Base-by-base conservation (phyloP, 306 rosid species). In the Cicer yamashitae region DNA sequence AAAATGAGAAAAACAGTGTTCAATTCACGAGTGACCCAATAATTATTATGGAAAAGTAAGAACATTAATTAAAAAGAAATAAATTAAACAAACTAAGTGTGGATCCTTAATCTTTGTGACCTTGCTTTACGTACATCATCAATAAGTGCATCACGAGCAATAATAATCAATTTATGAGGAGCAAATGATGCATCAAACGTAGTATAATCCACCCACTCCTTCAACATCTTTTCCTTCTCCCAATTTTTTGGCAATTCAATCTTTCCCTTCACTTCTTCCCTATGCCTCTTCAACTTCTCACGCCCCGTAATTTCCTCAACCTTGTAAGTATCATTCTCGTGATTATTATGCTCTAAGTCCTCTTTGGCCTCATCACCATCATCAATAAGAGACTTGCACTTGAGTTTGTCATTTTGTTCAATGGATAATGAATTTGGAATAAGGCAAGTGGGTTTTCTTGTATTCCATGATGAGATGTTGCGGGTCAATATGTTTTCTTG, bases 91-190 rank as follows among this genome's bases (percentile, higher is more conserved):
- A 54, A 30, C 47, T 68, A 71, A 7, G 73, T 50, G 51, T 73
- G 85, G 41, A 88, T 80, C 79, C 91, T 81, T 71, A 87, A 48
- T 47, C 84, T 74, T 6, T 70, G 83, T 37, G 83, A 71, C 71
- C 66, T 81, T 17, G 72, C 48, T 82, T 82, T 75, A 53, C 86
- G 83, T 56, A 72, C 88, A 68, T 87, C 87, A 18, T 67, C 89
- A 53, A 80, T 41, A 46, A 91, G 93, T 0, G 96, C 88, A 71
- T 88, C 90, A 34, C 94, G 93, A 63, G 96, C 94, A n/a, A 87
- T 50, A 11, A 75, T 62, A 59, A 79, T 78, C 47, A 89, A 15
- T 41, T 80, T 84, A 9, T 30, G 76, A 8, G 96, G 90, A 64
- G 83, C 87, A n/a, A 87, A 66, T 11, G 52, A 45, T 20, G 81